Conservation (phyloP, 306 rosid genomes). For the Cucurbita pepo region DNA sequence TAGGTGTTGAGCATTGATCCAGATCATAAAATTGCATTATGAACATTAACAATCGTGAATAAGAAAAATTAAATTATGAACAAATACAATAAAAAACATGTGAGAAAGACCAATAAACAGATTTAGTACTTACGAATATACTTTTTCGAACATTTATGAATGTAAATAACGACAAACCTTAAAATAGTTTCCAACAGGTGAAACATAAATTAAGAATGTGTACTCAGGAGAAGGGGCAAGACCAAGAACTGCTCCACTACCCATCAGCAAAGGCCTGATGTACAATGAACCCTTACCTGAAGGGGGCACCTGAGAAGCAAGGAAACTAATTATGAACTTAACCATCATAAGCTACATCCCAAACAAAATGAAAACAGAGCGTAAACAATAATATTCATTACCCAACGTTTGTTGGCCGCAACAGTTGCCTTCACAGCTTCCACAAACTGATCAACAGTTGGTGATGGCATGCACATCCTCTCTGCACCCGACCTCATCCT, state of each 20-base stretch:
- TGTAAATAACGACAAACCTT: constrained; percentile 35
- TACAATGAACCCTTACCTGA: constrained; percentile 82
- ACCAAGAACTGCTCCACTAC: constrained; percentile 95
- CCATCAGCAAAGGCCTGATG: constrained; percentile 91
- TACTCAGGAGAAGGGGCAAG: constrained; percentile 96
- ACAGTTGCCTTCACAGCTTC: constrained; percentile 83
- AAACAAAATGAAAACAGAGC: neutral
- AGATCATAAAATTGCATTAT: neutral
- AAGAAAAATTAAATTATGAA: neutral
- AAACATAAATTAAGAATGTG: constrained; percentile 80
- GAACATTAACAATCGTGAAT: neutral
- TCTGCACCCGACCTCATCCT: constrained; percentile 81
- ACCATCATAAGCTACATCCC: neutral
- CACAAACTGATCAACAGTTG: constrained; percentile 67
- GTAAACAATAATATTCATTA: constrained; percentile 8
- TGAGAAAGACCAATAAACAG: neutral
- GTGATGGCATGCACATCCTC: constrained; percentile 97
- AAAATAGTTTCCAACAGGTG: constrained; percentile 96
- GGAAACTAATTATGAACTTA: neutral
- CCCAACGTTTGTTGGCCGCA: constrained; percentile 90
- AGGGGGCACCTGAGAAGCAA: constrained; percentile 72
- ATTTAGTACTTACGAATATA: neutral
- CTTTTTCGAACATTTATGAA: neutral
- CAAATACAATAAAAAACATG: neutral
- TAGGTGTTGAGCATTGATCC: neutral